A percentile compares a stretch with the other conserved stretches of the same genome.
phyloP scores from a whole-genome alignment of 148 eudicot species.

The Suaeda aralocaspica region DNA sequence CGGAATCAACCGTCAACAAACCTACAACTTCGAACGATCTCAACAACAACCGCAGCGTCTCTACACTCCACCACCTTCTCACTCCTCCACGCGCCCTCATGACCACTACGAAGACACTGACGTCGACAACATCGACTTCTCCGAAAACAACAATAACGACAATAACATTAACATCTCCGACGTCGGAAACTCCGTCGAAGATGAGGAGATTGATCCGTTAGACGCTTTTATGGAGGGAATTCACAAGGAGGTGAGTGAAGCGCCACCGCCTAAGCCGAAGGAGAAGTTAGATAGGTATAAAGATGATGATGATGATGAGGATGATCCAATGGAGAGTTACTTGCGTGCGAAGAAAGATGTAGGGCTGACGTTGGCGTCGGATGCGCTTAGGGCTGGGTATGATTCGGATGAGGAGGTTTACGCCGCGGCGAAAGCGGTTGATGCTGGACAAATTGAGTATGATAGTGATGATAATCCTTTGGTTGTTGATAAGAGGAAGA shows the following conservation, averaged over 20 bases:
- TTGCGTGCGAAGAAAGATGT: conserved; percentile 85
- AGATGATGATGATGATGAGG: conserved; percentile 86
- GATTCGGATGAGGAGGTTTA: conserved; percentile 98
- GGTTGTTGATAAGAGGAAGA: conserved; percentile 75
- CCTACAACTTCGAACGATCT: conserved; percentile 78
- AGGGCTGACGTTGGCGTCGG: conserved; percentile 75
- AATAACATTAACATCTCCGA: conserved; percentile 19
- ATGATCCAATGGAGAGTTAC: conserved; percentile 87
- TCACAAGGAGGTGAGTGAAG: conserved; percentile 78
- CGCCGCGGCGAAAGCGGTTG: conserved; percentile 98
- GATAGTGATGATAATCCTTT: conserved; percentile 94
- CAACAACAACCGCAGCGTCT: conserved; percentile 52
- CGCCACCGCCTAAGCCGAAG: conserved; percentile 61
- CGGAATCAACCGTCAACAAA: conserved; percentile 75
- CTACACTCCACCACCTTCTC: conserved; percentile 77
- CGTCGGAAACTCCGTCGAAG: conserved; percentile 11
- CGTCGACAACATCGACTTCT: conserved; percentile 83
- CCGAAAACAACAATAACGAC: conserved; percentile 17
- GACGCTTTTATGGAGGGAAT: conserved; percentile 98
- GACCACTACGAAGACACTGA: conserved; percentile 90
- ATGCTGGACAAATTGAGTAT: conserved; percentile 87
- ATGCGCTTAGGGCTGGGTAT: conserved; percentile 78
- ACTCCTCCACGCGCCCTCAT: conserved; percentile 57
- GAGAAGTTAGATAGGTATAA: conserved; percentile 67
- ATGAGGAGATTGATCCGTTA: conserved; percentile 75